A percentile compares a stretch with the other conserved stretches of the same genome.
Conservation (phyloP, 1,284 basidiomycete species). For the Fomitopsis palustris region DNA sequence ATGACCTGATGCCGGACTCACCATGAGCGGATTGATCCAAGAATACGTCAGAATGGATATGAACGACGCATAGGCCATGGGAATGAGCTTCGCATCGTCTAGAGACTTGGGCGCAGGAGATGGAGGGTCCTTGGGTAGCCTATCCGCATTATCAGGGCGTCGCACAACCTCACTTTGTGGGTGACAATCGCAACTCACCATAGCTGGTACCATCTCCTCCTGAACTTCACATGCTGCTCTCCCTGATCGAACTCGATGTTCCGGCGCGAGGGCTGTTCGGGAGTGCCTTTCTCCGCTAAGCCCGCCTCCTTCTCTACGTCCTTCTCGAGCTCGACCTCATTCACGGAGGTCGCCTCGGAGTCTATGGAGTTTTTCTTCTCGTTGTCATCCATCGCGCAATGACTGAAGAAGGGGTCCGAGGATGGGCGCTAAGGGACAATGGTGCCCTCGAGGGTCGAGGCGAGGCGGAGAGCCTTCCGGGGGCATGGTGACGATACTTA, state of each 20-base stretch:
- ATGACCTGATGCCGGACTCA: constrained; percentile 15
- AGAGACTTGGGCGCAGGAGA: constrained; percentile 53
- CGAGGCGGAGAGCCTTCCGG: background rate
- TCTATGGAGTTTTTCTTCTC: background rate
- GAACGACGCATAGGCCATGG: constrained; percentile 53
- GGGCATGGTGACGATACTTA: background rate
- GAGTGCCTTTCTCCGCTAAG: background rate
- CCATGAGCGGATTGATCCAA: constrained; percentile 73
- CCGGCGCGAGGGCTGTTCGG: constrained; percentile 3
- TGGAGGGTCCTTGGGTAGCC: constrained; percentile 59
- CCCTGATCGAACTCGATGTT: constrained; percentile 45
- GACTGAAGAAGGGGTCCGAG: too few relatives aligned
- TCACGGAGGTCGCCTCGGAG: background rate
- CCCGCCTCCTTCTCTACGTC: background rate
- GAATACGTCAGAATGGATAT: constrained; percentile 58
- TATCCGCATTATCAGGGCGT: constrained; percentile 16
- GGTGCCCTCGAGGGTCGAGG: background rate
- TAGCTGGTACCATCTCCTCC: constrained; percentile 48
- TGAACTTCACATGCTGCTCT: constrained; percentile 38
- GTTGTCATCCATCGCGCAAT: background rate
- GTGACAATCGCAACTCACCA: constrained; percentile 27
- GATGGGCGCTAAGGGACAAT: background rate
- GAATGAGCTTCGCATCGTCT: constrained; percentile 59
- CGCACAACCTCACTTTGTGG: background rate
- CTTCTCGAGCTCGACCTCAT: constrained; percentile 5